Evolutionary conservation across 73 alveolate species (phyloP).

Genomic region (Paramecium caudatum): DNA sequence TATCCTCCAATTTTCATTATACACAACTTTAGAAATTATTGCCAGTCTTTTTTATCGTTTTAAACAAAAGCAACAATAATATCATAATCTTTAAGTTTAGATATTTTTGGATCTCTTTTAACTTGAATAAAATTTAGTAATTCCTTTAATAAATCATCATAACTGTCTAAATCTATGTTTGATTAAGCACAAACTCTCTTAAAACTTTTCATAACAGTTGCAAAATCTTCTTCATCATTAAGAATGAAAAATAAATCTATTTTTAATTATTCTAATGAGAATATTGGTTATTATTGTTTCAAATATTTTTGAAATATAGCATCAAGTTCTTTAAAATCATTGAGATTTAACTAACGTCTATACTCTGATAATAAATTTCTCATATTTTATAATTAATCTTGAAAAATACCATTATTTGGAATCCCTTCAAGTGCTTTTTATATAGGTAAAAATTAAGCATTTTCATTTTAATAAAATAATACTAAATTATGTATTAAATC

Average conservation of each 20-base stretch:
- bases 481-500: neutral
- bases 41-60: slow-evolving; percentile 39
- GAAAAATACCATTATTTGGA: neutral
- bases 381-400: neutral
- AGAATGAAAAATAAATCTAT: neutral
- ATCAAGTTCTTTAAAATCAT: slow-evolving; percentile 23
- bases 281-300: slow-evolving; percentile 31
- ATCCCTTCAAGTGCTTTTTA: neutral
- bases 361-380: neutral
- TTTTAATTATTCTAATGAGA: slow-evolving; percentile 51
- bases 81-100: neutral
- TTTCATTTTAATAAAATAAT: neutral
- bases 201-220: neutral
- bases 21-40: neutral
- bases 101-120: neutral
- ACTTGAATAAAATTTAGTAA: neutral
- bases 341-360: neutral
- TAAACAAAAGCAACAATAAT: neutral
- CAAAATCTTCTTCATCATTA: slow-evolving; percentile 22
- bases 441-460: neutral
- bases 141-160: neutral
- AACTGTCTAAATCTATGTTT: neutral
- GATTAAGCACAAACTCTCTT: slow-evolving; percentile 28
- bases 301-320: neutral
- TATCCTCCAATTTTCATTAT: neutral